A percentile compares a stretch with the other conserved stretches of the same genome.
These are phyloP conservation scores for Trichoderma atroviride DNA, from an alignment of 2,329 filamentous ascomycete species.

Conservation along the genomic window DNA sequence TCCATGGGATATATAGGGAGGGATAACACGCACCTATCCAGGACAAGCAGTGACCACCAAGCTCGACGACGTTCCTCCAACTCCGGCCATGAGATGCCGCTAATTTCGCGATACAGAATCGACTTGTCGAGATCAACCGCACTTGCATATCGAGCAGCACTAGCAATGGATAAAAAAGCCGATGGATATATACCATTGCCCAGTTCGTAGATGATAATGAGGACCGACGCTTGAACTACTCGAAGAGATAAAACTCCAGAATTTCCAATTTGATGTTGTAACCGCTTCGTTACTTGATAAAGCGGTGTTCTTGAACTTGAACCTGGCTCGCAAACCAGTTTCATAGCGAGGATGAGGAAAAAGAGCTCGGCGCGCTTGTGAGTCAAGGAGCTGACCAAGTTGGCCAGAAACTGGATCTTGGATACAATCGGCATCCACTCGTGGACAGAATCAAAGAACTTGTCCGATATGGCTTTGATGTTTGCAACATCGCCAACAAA, in stretches of 20 bases:
- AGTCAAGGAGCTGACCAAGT: constrained; percentile 11
- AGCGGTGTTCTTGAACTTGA: constrained; percentile 2
- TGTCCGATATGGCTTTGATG: constrained; percentile 12
- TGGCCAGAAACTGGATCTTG: constrained; percentile 10
- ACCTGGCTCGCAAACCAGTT: constrained; percentile 8
- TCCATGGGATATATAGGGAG: not conserved
- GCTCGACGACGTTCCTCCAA: constrained; percentile 20
- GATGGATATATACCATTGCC: constrained; percentile 24
- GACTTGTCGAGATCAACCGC: constrained; percentile 21
- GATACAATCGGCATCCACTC: constrained; percentile 25
- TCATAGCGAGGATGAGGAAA: constrained; percentile 24
- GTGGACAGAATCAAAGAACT: constrained; percentile 18
- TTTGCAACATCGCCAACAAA: constrained; percentile 17
- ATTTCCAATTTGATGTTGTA: constrained; percentile 17
- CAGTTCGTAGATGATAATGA: constrained; percentile 24
- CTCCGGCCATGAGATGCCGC: constrained; percentile 13
- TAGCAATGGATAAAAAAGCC: constrained; percentile 12
- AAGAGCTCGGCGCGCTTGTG: constrained; percentile 20
- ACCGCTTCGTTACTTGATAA: constrained; percentile 12
- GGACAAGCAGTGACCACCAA: constrained; percentile 23
- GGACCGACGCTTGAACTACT: constrained; percentile 7
- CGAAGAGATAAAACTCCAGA: constrained; percentile 14
- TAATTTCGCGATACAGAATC: not conserved
- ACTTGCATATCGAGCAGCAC: constrained; percentile 22
- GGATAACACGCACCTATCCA: constrained; percentile 12